These are phyloP conservation scores for Deakozyma indianensis DNA, from an alignment of 805 yeast genomes.

Conservation along the genomic window DNA sequence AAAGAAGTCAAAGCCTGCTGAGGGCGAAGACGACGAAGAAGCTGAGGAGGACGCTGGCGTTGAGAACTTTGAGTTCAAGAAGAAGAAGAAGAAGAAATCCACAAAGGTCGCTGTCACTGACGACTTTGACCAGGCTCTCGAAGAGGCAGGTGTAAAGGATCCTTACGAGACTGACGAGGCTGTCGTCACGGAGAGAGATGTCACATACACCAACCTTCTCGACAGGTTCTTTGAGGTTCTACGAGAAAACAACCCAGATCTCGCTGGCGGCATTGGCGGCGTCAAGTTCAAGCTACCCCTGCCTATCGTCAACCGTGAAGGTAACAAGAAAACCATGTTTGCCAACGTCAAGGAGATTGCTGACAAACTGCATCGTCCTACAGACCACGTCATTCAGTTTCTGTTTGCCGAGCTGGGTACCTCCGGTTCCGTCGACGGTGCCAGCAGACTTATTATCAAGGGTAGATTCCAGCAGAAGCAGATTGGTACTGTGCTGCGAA, in stretches of 20 bases:
- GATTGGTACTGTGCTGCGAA: constrained; percentile 88
- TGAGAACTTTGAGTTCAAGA: constrained; percentile 27
- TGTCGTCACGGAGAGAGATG: constrained; percentile 34
- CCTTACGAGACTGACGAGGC: constrained; percentile 8
- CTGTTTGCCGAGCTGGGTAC: constrained; percentile 98
- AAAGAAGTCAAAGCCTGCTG: constrained; percentile 51
- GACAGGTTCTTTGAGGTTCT: constrained; percentile 75
- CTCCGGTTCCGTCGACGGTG: constrained; percentile 97
- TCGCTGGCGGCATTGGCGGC: constrained; percentile 91
- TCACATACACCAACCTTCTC: constrained; percentile 64
- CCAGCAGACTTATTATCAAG: constrained; percentile 88
- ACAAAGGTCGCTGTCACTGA: constrained; percentile 41
- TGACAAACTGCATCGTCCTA: constrained; percentile 86
- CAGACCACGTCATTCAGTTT: constrained; percentile 93
- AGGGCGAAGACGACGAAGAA: constrained; percentile 23
- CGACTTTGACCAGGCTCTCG: constrained; percentile 81
- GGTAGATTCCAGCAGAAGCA: constrained; percentile 98
- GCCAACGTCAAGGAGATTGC: constrained; percentile 93
- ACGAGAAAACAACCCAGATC: constrained; percentile 90
- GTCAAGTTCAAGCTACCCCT: constrained; percentile 94
- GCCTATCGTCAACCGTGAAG: constrained; percentile 93
- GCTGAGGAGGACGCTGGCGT: constrained; percentile 25
- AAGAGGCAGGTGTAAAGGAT: constrained; percentile 74
- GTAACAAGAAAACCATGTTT: constrained; percentile 89
- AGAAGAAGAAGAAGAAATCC: constrained; percentile 71